phyloP scores from a whole-genome alignment of 148 eudicot genomes.

The Nepenthes mirabilis region DNA sequence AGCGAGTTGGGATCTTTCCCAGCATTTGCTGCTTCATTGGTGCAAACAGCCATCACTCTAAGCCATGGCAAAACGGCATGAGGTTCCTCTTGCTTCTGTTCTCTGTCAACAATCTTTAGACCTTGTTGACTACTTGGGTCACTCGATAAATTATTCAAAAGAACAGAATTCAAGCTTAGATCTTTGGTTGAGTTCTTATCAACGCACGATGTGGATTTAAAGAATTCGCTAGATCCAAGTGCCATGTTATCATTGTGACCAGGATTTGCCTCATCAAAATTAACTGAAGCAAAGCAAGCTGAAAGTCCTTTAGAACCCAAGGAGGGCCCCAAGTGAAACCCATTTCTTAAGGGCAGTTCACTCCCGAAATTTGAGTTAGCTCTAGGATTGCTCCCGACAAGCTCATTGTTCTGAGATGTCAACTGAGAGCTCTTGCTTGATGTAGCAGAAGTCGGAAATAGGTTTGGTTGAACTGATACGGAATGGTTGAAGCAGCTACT shows the following conservation, averaged over 20 bases:
- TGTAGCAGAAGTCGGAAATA: conserved; percentile 21
- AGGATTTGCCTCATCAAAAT: conserved; percentile 29
- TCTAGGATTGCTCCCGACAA: conserved; percentile 22
- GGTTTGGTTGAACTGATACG: conserved; percentile 21
- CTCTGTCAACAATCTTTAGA: conserved; percentile 15
- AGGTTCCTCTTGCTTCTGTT: conserved; percentile 21
- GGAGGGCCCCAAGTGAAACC: conserved; percentile 38
- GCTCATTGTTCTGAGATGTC: conserved; percentile 25
- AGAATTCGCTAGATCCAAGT: conserved; percentile 19
- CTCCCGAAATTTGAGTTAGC: conserved; percentile 18
- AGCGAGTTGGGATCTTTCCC: conserved; percentile 18
- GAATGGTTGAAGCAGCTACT: conserved; percentile 23
- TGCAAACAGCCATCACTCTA: conserved; percentile 21
- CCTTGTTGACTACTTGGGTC: conserved; percentile 18
- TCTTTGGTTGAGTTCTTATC: conserved; percentile 33
- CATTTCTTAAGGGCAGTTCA: conserved; percentile 21
- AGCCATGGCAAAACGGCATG: conserved; percentile 56
- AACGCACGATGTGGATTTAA: conserved; percentile 13
- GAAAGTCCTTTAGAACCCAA: conserved; percentile 24
- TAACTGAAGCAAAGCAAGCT: conserved; percentile 15
- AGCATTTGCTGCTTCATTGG: conserved; percentile 13
- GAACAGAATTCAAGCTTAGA: conserved; percentile 41
- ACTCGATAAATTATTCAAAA: conserved; percentile 20
- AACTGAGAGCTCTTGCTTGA: conserved; percentile 24
- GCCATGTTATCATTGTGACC: conserved; percentile 25